Conservation (phyloP, 306 rosid genomes). For the Lablab purpureus region DNA sequence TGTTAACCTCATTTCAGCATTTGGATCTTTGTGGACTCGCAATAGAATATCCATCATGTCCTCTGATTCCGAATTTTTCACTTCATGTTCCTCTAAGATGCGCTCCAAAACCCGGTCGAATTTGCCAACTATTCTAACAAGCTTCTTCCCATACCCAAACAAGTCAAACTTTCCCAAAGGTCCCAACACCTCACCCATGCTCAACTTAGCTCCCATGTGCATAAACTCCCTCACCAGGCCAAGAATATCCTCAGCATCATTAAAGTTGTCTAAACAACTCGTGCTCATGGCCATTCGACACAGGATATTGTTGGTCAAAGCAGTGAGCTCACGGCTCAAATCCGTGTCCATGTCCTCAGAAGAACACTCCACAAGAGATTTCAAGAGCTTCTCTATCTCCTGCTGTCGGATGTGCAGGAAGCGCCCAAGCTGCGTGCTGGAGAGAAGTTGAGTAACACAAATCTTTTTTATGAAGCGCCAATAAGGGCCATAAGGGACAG, state of each 20-base stretch:
- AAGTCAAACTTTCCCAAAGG: slow-evolving; percentile 65
- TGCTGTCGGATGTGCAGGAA: slow-evolving; percentile 45
- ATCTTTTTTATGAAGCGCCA: slow-evolving; percentile 76
- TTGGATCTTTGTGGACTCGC: slow-evolving; percentile 53
- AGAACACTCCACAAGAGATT: slow-evolving; percentile 41
- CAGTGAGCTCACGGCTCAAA: slow-evolving; percentile 50
- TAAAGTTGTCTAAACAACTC: slow-evolving; percentile 42
- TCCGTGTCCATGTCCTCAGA: slow-evolving; percentile 35
- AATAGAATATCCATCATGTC: slow-evolving; percentile 72
- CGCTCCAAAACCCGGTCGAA: slow-evolving; percentile 65
- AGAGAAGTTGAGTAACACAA: slow-evolving; percentile 61
- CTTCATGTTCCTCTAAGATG: slow-evolving; percentile 64
- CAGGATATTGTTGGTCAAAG: slow-evolving; percentile 55
- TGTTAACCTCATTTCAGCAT: slow-evolving; percentile 59
- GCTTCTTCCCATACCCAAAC: slow-evolving; percentile 61
- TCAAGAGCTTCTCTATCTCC: slow-evolving; percentile 52
- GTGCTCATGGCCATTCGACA: slow-evolving; percentile 71
- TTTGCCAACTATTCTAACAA: slow-evolving; percentile 38
- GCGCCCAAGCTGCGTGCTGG: slow-evolving; percentile 48
- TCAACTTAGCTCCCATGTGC: slow-evolving; percentile 60
- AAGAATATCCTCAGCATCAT: slow-evolving; percentile 54
- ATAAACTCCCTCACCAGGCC: slow-evolving; percentile 49
- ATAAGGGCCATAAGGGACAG: slow-evolving; percentile 65
- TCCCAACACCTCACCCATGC: slow-evolving; percentile 72
- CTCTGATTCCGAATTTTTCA: neutral